phyloP scores from a whole-genome alignment of 495 filamentous ascomycete genomes.

The Stereocaulon alpinum region DNA sequence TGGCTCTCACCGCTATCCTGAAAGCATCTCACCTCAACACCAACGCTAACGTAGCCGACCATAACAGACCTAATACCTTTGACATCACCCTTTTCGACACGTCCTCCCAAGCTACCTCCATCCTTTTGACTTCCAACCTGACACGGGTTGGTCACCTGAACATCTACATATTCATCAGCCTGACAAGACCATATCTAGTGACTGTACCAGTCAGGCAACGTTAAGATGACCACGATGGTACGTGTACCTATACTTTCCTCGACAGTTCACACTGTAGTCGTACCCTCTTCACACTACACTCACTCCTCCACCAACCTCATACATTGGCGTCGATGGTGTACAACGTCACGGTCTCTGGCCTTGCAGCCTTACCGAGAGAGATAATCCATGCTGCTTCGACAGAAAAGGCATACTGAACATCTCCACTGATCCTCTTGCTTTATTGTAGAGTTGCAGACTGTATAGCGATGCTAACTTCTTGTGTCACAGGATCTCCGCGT shows the following conservation, averaged over 20 bases:
- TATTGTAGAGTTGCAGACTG: background rate
- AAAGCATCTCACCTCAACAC: slow-evolving; percentile 1
- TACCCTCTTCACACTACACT: background rate
- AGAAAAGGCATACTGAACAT: slow-evolving; percentile 9
- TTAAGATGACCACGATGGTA: slow-evolving; percentile 45
- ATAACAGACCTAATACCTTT: background rate
- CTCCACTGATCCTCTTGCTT: background rate
- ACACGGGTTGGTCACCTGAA: slow-evolving; percentile 7
- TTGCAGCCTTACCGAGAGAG: slow-evolving; percentile 8
- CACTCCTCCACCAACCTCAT: slow-evolving; percentile 8
- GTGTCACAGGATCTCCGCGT: slow-evolving; percentile 81
- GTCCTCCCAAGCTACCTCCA: slow-evolving; percentile 13
- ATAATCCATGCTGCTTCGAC: background rate
- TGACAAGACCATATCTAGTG: slow-evolving; percentile 22
- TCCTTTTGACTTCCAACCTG: background rate
- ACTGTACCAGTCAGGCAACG: slow-evolving; percentile 21
- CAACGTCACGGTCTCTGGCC: slow-evolving; percentile 9
- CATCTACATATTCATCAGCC: background rate
- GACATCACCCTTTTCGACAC: slow-evolving; percentile 2
- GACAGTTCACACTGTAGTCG: slow-evolving; percentile 14
- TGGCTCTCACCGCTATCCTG: slow-evolving; percentile 11
- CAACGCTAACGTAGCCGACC: slow-evolving; percentile 1
- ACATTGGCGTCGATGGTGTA: slow-evolving; percentile 1
- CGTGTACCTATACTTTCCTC: slow-evolving; percentile 27
- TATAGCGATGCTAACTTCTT: slow-evolving; percentile 27